phyloP scores from a whole-genome alignment of 768 basidiomycete genomes.

The Paxillus involutus region DNA sequence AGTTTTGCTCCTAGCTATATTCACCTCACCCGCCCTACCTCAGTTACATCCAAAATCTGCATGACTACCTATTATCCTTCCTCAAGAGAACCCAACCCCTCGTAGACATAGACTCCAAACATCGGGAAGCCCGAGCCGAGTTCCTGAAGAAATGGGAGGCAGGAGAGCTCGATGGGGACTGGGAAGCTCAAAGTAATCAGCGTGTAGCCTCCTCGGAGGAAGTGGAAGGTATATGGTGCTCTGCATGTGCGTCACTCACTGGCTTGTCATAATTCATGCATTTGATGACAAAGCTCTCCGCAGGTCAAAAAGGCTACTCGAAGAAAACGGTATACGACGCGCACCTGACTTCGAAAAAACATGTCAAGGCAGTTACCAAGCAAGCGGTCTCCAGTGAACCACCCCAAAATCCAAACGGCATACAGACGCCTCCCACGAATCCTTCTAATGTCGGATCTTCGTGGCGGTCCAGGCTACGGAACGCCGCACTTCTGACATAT shows the following conservation, averaged over 20 bases:
- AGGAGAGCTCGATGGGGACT: conserved; percentile 65
- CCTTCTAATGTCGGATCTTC: conserved; percentile 32
- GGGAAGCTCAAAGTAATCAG: conserved; percentile 59
- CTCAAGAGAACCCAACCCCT: conserved; percentile 83
- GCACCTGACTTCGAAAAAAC: conserved; percentile 94
- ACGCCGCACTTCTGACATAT: conserved; percentile 69
- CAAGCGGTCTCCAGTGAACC: conserved; percentile 48
- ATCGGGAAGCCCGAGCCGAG: conserved; percentile 60
- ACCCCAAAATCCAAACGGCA: conserved; percentile 35
- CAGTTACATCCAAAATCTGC: conserved; percentile 83
- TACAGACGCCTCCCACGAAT: conserved; percentile 22
- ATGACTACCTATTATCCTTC: conserved; percentile 85
- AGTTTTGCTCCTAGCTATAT: conserved; percentile 3
- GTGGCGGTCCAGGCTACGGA: conserved; percentile 52
- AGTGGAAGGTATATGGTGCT: conserved; percentile 84
- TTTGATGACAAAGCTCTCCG: not conserved
- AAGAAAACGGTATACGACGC: conserved; percentile 99
- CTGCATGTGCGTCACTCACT: conserved; percentile 67
- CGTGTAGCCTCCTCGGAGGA: conserved; percentile 41
- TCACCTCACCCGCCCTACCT: conserved; percentile 2
- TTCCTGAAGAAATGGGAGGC: conserved; percentile 83
- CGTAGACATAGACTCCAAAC: conserved; percentile 68
- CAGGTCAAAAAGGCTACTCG: conserved; percentile 92
- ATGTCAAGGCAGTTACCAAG: conserved; percentile 85
- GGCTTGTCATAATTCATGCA: conserved; percentile 1